Evolutionary conservation across 2,329 filamentous ascomycete species (phyloP).

Genomic region (Metarhizium guizhouense): DNA sequence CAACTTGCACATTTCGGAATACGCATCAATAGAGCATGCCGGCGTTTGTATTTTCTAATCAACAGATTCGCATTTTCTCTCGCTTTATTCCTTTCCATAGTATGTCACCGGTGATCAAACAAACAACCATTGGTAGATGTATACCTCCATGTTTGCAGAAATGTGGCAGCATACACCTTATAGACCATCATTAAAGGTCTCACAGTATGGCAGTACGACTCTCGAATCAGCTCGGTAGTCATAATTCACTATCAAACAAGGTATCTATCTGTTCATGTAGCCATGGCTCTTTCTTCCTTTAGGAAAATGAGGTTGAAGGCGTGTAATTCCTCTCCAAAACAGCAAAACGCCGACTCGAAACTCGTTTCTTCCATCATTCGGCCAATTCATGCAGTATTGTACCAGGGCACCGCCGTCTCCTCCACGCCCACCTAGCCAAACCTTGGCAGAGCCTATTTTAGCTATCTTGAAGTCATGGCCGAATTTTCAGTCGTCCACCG

Average conservation of each 20-base stretch:
- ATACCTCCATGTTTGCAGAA: no score
- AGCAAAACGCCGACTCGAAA: constrained; percentile 9
- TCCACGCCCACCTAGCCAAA: not conserved
- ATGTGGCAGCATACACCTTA: not conserved
- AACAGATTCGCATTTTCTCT: no score
- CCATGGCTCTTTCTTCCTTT: constrained; percentile 19
- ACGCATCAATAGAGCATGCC: no score
- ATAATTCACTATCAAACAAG: constrained; percentile 16
- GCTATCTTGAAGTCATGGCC: not conserved
- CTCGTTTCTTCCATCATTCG: not conserved
- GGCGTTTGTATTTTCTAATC: no score
- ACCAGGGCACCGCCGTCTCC: not conserved
- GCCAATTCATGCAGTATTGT: not conserved
- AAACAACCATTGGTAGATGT: no score
- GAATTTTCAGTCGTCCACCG: not conserved
- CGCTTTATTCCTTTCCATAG: no score
- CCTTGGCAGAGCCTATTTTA: not conserved
- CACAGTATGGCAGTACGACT: not conserved
- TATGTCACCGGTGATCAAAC: no score
- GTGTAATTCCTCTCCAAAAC: constrained; percentile 15
- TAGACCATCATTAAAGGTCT: not conserved
- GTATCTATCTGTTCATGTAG: constrained; percentile 28
- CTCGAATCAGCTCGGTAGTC: not conserved
- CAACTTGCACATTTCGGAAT: no score
- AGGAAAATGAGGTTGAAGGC: constrained; percentile 19